Percentiles rank a stretch among this genome's conserved stretches.
These are phyloP conservation scores for Clavaria fumosa DNA, from an alignment of 768 basidiomycete genomes.

Conservation along the genomic window DNA sequence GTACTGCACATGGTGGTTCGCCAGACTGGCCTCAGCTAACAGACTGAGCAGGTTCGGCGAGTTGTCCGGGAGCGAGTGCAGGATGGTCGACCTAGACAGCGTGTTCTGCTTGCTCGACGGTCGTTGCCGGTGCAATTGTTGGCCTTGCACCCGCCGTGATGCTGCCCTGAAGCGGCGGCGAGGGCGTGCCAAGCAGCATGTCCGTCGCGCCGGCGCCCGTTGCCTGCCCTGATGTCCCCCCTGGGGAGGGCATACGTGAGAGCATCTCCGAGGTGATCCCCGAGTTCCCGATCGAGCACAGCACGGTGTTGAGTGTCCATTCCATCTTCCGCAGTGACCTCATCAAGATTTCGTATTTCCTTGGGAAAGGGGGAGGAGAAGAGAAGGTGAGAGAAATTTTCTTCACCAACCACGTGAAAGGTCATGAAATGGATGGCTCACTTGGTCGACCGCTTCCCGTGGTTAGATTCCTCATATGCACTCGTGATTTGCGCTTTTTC, in stretches of 20 bases:
- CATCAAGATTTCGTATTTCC: constrained; percentile 74
- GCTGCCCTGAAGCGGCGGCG: constrained; percentile 35
- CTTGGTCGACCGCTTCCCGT: constrained; percentile 84
- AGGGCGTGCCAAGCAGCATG: constrained; percentile 37
- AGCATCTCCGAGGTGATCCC: constrained; percentile 63
- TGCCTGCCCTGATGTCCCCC: no score
- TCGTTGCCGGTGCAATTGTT: no score
- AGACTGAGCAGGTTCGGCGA: constrained; percentile 83
- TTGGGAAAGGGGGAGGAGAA: constrained; percentile 24
- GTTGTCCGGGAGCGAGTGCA: constrained; percentile 88
- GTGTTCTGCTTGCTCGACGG: constrained; percentile 16
- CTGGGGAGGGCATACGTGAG: constrained; percentile 68
- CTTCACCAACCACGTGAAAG: no score
- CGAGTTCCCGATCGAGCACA: constrained; percentile 79
- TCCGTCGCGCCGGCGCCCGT: constrained; percentile 42
- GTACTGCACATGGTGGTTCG: constrained; percentile 52
- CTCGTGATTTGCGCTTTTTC: constrained; percentile 52
- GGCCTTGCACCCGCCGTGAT: no score
- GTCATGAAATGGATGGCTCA: constrained; percentile 26
- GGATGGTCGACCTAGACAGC: constrained; percentile 56
- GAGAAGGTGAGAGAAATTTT: no score
- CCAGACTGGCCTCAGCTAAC: constrained; percentile 78
- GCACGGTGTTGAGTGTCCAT: constrained; percentile 75
- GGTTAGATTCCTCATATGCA: constrained; percentile 91
- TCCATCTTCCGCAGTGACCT: constrained; percentile 84